Conservation (phyloP, 495 filamentous ascomycete genomes). For the Daldinia loculata region DNA sequence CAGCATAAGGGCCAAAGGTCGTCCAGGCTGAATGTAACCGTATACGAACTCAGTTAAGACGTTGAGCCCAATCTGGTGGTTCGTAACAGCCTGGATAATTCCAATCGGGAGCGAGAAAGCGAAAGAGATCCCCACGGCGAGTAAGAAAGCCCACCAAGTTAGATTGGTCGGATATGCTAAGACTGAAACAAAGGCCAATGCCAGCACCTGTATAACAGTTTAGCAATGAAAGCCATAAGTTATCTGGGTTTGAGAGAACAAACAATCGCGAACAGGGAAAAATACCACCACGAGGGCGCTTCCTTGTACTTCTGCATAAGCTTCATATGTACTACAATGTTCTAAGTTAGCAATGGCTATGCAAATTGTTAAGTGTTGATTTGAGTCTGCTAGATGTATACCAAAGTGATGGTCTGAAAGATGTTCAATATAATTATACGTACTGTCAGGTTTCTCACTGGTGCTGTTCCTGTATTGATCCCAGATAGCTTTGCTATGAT, state of each 20-base stretch:
- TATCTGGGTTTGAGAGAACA: constrained; percentile 14
- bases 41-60: constrained; percentile 76
- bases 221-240: constrained; percentile 28
- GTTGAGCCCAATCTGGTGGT: constrained; percentile 73
- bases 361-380: neutral
- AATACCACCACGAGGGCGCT: constrained; percentile 66
- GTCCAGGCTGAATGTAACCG: constrained; percentile 74
- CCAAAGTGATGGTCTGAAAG: neutral
- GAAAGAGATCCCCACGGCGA: constrained; percentile 69
- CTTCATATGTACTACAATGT: constrained; percentile 60
- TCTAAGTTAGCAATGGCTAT: constrained; percentile 27
- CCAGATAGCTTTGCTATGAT: constrained; percentile 71
- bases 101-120: constrained; percentile 64
- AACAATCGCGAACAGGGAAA: constrained; percentile 57
- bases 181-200: constrained; percentile 68
- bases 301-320: constrained; percentile 68
- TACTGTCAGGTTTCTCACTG: constrained; percentile 62
- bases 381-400: neutral
- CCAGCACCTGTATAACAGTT: constrained; percentile 60
- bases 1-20: constrained; percentile 73
- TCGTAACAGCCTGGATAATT: constrained; percentile 71
- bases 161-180: constrained; percentile 71
- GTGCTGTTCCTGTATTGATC: constrained; percentile 66
- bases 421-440: neutral
- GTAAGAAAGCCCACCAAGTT: constrained; percentile 71